Conservation (phyloP, 768 basidiomycete genomes). For the Termitomyces bulborhizus region DNA sequence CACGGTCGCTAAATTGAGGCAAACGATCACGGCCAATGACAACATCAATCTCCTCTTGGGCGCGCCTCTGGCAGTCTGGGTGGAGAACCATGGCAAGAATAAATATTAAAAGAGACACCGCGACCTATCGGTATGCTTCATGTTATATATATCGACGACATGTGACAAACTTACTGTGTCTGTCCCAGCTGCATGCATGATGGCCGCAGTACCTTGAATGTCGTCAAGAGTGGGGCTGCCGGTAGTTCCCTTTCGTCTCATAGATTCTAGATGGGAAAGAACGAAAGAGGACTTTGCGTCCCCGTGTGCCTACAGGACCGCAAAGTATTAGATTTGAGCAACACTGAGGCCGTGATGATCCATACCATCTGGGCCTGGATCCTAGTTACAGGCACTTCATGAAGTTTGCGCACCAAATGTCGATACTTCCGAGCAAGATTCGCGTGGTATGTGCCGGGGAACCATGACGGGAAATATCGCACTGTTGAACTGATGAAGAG, state of each 20-base stretch:
- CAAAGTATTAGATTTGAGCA: neutral
- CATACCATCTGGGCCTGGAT: conserved; percentile 2
- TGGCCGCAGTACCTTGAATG: neutral
- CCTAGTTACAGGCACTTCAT: neutral
- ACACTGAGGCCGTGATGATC: neutral
- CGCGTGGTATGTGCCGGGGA: conserved; percentile 11
- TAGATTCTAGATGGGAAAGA: neutral
- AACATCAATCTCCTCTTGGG: conserved; percentile 13
- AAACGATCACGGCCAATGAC: conserved; percentile 13
- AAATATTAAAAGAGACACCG: conserved; percentile 4
- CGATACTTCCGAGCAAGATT: conserved; percentile 4
- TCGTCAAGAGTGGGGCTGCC: neutral
- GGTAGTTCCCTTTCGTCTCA: neutral
- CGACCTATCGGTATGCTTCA: neutral
- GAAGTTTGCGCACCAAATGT: neutral
- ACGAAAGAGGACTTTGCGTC: neutral
- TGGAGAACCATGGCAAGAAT: conserved; percentile 14
- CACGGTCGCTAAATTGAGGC: conserved; percentile 14
- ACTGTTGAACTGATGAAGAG: conserved; percentile 1
- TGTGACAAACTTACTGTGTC: neutral
- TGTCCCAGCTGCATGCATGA: neutral
- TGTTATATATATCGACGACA: neutral
- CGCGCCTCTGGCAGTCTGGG: conserved; percentile 12
- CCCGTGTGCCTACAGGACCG: neutral
- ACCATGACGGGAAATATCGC: conserved; percentile 11